Evolutionary conservation across 768 basidiomycete genomes (phyloP), one percentile per base, ranked within the genome.

Genomic region (Tylopilus balloui): DNA sequence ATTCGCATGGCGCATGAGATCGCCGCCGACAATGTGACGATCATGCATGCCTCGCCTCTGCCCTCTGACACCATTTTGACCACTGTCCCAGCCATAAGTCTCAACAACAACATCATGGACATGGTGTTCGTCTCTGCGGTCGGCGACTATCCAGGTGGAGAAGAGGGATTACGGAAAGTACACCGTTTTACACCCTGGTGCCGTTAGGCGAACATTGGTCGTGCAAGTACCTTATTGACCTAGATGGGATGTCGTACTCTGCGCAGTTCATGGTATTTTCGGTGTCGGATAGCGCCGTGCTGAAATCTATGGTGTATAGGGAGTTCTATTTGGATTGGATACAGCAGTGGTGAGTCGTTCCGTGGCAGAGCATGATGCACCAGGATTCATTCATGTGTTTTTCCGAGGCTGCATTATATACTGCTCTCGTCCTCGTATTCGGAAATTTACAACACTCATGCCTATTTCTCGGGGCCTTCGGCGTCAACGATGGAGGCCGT

Each of bases 221-320:
- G 50, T 91, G 93, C 73, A 95, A 95, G 71, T 92, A 94, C 62
- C 75, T 95, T 28, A 69, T 93, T 53, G 94, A 97, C 67, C 68
- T 98, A 48, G 94, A 96, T 61, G 94, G 95, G 14, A 94, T 93
- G 88, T 86, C 89, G n/a, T 98, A 97, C 67, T 92, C 87, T 23
- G 94, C 86, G 3, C 77, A 92, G 12, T 93, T 96, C 66, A 82
- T 92, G 77, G 78, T 84, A 1, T 83, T 91, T 62, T 68, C 92
- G 58, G 86, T 84, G 36, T 92, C 87, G 45, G 92, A 94, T 65
- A 91, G 90, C 53, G 89, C 84, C 3, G 89, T 92, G 11, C 69
- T 98, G 51, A 97, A 98, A 70, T 77, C 87, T 17, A 94, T 91
- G 1, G 84, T 97, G 3, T 95, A 95, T 64, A 80, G 84, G 31